Conservation (phyloP, 306 rosid genomes). For the Rubus idaeus region DNA sequence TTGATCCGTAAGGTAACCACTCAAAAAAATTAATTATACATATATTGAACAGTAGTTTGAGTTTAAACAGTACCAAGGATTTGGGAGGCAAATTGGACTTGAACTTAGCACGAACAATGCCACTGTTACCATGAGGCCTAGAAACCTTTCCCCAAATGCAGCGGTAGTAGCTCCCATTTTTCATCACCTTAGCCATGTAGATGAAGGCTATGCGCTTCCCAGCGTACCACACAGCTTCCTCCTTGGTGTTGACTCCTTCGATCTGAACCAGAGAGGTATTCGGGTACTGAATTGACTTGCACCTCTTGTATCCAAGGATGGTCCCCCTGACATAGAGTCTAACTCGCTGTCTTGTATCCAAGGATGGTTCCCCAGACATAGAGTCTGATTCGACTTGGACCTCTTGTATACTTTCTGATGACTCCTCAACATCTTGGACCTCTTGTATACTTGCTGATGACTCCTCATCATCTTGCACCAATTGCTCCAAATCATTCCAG, state of each 20-base stretch:
- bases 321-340: slow-evolving; percentile 79
- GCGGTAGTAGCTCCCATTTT: slow-evolving; percentile 67
- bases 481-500: too few relatives aligned
- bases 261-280: slow-evolving; percentile 71
- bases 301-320: slow-evolving; percentile 23
- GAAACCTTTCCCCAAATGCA: slow-evolving; percentile 89
- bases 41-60: not conserved
- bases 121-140: slow-evolving; percentile 87
- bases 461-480: too few relatives aligned
- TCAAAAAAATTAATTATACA: not conserved
- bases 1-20: slow-evolving; percentile 13
- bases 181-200: slow-evolving; percentile 84
- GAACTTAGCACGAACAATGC: slow-evolving; percentile 82
- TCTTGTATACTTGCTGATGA: too few relatives aligned
- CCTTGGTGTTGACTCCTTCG: slow-evolving; percentile 83
- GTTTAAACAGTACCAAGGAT: slow-evolving; percentile 41
- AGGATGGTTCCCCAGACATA: too few relatives aligned
- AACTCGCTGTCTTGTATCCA: not conserved
- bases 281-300: slow-evolving; percentile 61
- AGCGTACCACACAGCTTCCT: slow-evolving; percentile 76
- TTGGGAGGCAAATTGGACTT: slow-evolving; percentile 72
- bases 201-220: slow-evolving; percentile 81
- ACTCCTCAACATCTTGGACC: too few relatives aligned
- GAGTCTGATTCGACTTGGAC: too few relatives aligned
- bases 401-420: not conserved